A percentile compares a stretch with the other conserved stretches of the same genome.
phyloP scores from a whole-genome alignment of 495 filamentous ascomycete genomes.

The Tetracladium marchalianum region DNA sequence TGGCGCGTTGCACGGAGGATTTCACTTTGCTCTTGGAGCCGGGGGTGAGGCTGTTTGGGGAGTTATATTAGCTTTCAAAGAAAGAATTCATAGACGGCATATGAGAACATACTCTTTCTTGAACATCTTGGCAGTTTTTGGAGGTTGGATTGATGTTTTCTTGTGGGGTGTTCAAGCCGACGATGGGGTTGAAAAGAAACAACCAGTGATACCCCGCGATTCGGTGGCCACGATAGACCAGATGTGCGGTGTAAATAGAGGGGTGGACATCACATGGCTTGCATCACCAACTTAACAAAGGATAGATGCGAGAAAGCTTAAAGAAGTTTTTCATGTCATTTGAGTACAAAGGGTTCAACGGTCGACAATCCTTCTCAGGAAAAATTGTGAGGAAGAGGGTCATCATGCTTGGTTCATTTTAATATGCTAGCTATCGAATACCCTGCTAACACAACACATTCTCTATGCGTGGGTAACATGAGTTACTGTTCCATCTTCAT shows the following conservation, averaged over 20 bases:
- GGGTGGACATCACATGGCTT: not conserved
- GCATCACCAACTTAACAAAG: not conserved
- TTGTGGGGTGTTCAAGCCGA: not conserved
- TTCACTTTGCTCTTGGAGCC: slow-evolving; percentile 93
- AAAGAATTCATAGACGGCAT: not conserved
- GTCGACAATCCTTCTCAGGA: not conserved
- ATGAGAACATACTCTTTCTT: slow-evolving; percentile 68
- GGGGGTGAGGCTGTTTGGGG: slow-evolving; percentile 51
- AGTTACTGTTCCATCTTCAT: slow-evolving; percentile 61
- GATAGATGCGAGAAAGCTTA: not conserved
- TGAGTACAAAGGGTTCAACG: not conserved
- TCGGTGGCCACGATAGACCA: slow-evolving; percentile 1
- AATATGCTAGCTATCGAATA: not conserved
- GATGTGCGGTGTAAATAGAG: not conserved
- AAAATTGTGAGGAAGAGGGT: no score
- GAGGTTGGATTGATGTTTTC: not conserved
- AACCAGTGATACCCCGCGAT: slow-evolving; percentile 11
- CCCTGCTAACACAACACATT: not conserved
- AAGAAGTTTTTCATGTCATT: no score
- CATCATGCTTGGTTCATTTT: slow-evolving; percentile 2
- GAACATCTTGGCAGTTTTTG: slow-evolving; percentile 52
- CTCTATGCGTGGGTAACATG: slow-evolving; percentile 51
- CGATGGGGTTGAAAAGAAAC: not conserved
- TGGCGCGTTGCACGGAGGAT: slow-evolving; percentile 80
- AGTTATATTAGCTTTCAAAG: slow-evolving; percentile 14